Evolutionary conservation across 139 green algal genomes (phyloP), one percentile per base, ranked within the genome.

Genomic region (Chlorella sorokiniana): DNA sequence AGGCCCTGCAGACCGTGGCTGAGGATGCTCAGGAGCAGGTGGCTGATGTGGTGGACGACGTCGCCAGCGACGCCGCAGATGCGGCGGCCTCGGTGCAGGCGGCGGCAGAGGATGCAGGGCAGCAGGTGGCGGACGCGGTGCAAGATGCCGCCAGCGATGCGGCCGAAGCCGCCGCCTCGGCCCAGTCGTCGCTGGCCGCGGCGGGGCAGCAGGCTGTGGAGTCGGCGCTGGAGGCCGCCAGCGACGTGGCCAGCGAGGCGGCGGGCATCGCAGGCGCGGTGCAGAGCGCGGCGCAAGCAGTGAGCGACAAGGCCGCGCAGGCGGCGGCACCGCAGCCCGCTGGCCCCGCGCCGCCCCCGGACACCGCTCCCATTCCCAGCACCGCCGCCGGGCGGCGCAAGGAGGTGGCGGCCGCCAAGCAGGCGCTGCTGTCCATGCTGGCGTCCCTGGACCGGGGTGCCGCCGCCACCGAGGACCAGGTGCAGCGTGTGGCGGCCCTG

Each of bases 391-490:
- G 16, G 11, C 11, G 56, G 56, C 18, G 22, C 27, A 37, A 14
- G 68, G 82, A 44, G 71, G 38, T 37, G 71, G 69, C 29, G 25
- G 56, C 1, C 33, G 56, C 83, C 25, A 83, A 92, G 79, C 20
- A 86, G 18, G 16, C 59, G 33, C 80, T 93, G 61, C 68, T 93
- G 33, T 81, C 67, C 20, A 80, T 85, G 38, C 65, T 93, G 37
- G 85, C 87, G 11, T 85, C 79, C 9, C 79, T 93, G 45, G 89
- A 93, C 81, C 74, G 89, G 4, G 88, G 89, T 44, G 64, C 89
- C 1, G 89, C 89, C 0, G 89, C 89, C 35, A 89, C 87, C 9
- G 81, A 84, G 63, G 81, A 81, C n/a, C 71, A 83, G 67, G 83
- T 67, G 4, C 45, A 69, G n/a, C 59, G 77, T 23, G 79, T 89